Evolutionary conservation across 257 asterid genomes (phyloP).

Genomic region (Linaria vulgaris): DNA sequence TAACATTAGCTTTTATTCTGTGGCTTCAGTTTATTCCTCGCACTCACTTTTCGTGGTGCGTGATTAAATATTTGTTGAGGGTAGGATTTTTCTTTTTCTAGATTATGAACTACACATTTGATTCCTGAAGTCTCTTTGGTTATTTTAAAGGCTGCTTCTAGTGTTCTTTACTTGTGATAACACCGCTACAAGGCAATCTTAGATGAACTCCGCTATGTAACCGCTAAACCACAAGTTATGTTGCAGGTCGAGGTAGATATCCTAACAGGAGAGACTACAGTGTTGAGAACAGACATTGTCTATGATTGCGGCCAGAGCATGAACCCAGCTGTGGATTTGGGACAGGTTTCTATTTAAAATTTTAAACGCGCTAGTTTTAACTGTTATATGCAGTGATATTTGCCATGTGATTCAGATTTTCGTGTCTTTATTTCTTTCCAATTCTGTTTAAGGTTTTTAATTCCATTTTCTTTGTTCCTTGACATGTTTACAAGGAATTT

Average conservation of each 20-base stretch:
- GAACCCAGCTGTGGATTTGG: slow-evolving; percentile 77
- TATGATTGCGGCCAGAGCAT: slow-evolving; percentile 85
- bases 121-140: too few relatives aligned
- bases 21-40: not conserved
- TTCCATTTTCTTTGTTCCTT: too few relatives aligned
- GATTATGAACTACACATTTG: too few relatives aligned
- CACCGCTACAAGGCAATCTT: not conserved
- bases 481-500: too few relatives aligned
- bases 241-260: slow-evolving; percentile 46
- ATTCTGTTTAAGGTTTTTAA: too few relatives aligned
- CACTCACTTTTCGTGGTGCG: too few relatives aligned
- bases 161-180: not conserved
- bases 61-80: too few relatives aligned
- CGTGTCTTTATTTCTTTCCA: too few relatives aligned
- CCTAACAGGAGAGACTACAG: slow-evolving; percentile 56
- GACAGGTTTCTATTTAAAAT: slow-evolving; percentile 53
- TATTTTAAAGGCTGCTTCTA: not conserved
- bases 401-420: too few relatives aligned
- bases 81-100: too few relatives aligned
- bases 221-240: not conserved
- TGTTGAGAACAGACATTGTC: slow-evolving; percentile 53
- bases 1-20: too few relatives aligned
- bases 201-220: not conserved
- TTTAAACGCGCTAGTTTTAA: not conserved
- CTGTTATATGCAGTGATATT: too few relatives aligned